Conservation (phyloP, 139 green algal species). For the Closterium sp. region DNA sequence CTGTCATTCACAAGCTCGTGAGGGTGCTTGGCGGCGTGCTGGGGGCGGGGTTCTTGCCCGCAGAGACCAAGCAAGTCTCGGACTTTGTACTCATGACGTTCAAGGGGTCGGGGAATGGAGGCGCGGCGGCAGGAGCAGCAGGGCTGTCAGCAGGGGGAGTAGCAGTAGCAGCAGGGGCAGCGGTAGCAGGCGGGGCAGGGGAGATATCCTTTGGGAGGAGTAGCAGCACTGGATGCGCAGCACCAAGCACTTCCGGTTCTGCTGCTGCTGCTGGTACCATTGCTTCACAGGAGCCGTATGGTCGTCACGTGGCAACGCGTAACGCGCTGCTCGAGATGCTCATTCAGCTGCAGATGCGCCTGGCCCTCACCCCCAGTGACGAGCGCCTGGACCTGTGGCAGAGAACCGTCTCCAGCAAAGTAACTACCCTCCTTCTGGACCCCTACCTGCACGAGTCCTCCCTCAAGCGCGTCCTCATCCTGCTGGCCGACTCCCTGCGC, state of each 20-base stretch:
- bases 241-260: not conserved
- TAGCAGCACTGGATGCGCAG: not conserved
- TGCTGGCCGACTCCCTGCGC: constrained; percentile 7
- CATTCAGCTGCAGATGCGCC: constrained; percentile 15
- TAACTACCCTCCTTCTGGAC: constrained; percentile 24
- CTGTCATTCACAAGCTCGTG: constrained; percentile 18
- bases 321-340: constrained; percentile 36
- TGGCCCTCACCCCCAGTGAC: not conserved
- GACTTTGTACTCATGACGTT: constrained; percentile 49
- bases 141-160: not conserved
- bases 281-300: not conserved
- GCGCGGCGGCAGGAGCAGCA: not conserved
- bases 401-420: not conserved
- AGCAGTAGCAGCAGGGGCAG: not conserved
- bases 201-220: not conserved
- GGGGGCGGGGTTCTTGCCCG: constrained; percentile 1
- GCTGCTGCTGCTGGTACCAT: not conserved
- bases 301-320: constrained; percentile 1
- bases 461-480: constrained; percentile 4
- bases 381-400: constrained; percentile 17
- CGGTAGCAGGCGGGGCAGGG: not conserved
- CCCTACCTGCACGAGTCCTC: constrained; percentile 36
- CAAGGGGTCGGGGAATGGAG: not conserved
- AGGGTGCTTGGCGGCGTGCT: constrained; percentile 24
- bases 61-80: constrained; percentile 27